A percentile compares a stretch with the other conserved stretches of the same genome.
Conservation (phyloP, 352 stramenopile species). For the Pythium sukuiense region DNA sequence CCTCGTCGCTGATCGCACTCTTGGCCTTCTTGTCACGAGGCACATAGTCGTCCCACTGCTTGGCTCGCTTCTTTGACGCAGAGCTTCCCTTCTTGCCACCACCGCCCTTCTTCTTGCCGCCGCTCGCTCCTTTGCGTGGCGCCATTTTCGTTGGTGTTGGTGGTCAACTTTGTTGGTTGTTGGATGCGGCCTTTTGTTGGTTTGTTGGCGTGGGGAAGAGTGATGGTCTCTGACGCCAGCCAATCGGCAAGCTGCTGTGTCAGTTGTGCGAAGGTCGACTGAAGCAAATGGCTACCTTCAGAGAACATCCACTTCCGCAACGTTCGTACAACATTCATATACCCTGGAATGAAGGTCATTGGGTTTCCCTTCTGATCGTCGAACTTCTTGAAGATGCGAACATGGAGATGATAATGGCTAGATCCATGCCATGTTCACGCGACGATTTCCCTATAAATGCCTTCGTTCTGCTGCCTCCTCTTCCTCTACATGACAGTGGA, state of each 20-base stretch:
- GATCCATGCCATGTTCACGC: background rate
- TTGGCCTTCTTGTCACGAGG: constrained; percentile 13
- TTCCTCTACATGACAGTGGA: background rate
- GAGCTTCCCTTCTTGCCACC: constrained; percentile 21
- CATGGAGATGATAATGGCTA: background rate
- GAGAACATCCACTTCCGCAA: no score
- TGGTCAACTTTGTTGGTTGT: constrained; percentile 3
- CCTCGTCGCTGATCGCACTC: background rate
- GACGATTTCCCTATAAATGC: constrained; percentile 27
- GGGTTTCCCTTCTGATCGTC: background rate
- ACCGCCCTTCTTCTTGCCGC: constrained; percentile 22
- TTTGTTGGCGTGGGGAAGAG: constrained; percentile 5
- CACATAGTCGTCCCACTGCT: constrained; percentile 29
- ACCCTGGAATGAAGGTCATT: background rate
- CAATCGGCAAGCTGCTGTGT: background rate
- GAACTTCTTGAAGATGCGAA: background rate
- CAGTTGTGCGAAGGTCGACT: no score
- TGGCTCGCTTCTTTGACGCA: constrained; percentile 16
- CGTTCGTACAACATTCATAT: no score
- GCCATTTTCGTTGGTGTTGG: constrained; percentile 10
- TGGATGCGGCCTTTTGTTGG: constrained; percentile 10
- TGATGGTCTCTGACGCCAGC: constrained; percentile 3
- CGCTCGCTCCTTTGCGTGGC: constrained; percentile 14
- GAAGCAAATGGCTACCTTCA: no score
- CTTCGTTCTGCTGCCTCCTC: constrained; percentile 23